phyloP scores from a whole-genome alignment of 148 eudicot genomes.

The Pouteria glomerata region DNA sequence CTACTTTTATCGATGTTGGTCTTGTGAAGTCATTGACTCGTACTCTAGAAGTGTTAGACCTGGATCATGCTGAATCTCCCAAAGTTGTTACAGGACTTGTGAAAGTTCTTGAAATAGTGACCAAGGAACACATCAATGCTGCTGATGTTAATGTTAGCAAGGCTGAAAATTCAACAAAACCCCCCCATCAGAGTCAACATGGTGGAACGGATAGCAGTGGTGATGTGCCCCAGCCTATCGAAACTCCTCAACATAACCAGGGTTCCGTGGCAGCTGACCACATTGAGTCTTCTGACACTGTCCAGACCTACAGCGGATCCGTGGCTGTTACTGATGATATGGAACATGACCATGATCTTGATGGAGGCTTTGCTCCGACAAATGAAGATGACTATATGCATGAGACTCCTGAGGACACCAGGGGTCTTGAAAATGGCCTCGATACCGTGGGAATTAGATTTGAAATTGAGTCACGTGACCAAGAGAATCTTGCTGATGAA shows the following conservation, averaged over 20 bases:
- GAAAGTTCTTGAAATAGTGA: slow-evolving; percentile 82
- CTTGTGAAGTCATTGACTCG: slow-evolving; percentile 70
- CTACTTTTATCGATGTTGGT: slow-evolving; percentile 87
- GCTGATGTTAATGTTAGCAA: slow-evolving; percentile 47
- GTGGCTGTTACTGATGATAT: slow-evolving; percentile 88
- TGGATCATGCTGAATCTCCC: slow-evolving; percentile 75
- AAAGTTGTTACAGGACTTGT: slow-evolving; percentile 68
- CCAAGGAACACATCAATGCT: slow-evolving; percentile 83
- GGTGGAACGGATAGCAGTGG: slow-evolving; percentile 40
- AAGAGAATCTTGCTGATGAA: slow-evolving; percentile 64
- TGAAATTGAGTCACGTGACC: slow-evolving; percentile 64
- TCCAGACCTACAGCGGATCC: slow-evolving; percentile 62
- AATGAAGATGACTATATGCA: slow-evolving; percentile 93
- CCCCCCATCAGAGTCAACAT: slow-evolving; percentile 41
- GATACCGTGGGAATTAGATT: slow-evolving; percentile 65
- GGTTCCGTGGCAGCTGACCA: slow-evolving; percentile 38
- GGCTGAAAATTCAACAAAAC: slow-evolving; percentile 50
- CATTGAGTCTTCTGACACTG: slow-evolving; percentile 42
- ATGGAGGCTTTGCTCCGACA: slow-evolving; percentile 64
- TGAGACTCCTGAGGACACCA: slow-evolving; percentile 62
- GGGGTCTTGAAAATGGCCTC: slow-evolving; percentile 63
- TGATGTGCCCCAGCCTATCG: slow-evolving; percentile 42
- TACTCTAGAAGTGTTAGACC: slow-evolving; percentile 69
- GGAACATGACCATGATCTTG: slow-evolving; percentile 96
- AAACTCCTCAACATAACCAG: slow-evolving; percentile 53